These are phyloP conservation scores for Acanthamoeba royreba DNA, from an alignment of 208 protist genomes.

Conservation along the genomic window DNA sequence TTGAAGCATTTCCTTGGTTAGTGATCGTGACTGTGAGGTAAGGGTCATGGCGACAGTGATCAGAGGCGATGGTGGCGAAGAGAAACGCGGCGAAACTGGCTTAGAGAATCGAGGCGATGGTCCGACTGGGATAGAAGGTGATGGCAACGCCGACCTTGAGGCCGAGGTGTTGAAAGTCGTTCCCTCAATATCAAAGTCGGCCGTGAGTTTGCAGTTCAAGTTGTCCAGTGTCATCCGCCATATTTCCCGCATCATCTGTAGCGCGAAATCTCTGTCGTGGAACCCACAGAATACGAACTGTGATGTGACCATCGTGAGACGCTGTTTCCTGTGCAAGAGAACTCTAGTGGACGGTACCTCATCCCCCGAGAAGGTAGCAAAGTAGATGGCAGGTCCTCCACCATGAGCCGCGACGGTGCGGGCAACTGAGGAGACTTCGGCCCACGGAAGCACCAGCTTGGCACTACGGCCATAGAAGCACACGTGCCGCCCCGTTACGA, in stretches of 20 bases:
- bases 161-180: background rate
- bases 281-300: background rate
- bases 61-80: background rate
- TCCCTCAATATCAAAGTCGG: background rate
- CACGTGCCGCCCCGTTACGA: background rate
- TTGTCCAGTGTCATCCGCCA: slow-evolving; percentile 14
- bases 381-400: background rate
- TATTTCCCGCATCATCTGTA: background rate
- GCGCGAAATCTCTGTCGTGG: background rate
- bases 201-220: background rate
- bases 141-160: background rate
- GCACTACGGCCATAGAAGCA: background rate
- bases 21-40: background rate
- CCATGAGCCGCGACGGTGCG: background rate
- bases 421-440: background rate
- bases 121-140: background rate
- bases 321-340: too few relatives aligned
- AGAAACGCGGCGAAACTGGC: background rate
- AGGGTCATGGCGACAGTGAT: background rate
- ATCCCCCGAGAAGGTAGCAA: background rate
- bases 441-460: slow-evolving; percentile 15
- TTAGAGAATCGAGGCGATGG: background rate
- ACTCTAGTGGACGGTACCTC: too few relatives aligned
- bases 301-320: too few relatives aligned
- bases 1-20: slow-evolving; percentile 15